These are phyloP conservation scores for Exophiala spinifera DNA, from an alignment of 2,329 filamentous ascomycete species.

Conservation along the genomic window DNA sequence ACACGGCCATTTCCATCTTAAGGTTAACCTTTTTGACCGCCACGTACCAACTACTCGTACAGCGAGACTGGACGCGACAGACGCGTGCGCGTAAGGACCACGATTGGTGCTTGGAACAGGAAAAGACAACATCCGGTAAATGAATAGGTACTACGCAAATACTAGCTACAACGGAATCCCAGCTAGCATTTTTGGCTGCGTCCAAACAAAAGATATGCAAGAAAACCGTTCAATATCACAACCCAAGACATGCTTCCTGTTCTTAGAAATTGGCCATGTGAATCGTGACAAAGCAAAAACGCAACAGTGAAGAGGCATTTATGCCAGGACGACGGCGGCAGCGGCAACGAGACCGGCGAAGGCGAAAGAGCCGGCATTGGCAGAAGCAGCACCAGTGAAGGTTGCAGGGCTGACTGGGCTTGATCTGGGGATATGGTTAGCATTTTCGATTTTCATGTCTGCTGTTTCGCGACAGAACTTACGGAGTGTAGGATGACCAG, in stretches of 20 bases:
- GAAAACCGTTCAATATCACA: conserved; percentile 16
- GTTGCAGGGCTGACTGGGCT: conserved; percentile 21
- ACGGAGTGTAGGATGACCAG: conserved; percentile 20
- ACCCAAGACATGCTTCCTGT: conserved; percentile 22
- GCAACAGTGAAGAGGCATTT: conserved; percentile 22
- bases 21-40: not conserved
- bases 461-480: conserved; percentile 13
- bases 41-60: too few species aligned
- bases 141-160: conserved; percentile 26
- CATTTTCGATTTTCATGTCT: not conserved
- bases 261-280: conserved; percentile 19
- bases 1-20: not conserved
- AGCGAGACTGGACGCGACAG: not conserved
- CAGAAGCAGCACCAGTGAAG: conserved; percentile 34
- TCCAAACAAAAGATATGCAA: conserved; percentile 23
- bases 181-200: conserved; percentile 25
- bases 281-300: conserved; percentile 25
- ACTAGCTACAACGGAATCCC: conserved; percentile 24
- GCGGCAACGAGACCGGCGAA: conserved; percentile 33
- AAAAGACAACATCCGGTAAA: conserved; percentile 18
- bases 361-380: conserved; percentile 32
- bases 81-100: not conserved
- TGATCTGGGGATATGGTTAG: conserved; percentile 18
- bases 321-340: conserved; percentile 34
- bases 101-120: too few species aligned